Base-by-base conservation (phyloP, 305 asterid genomes). In the Rubia tinctorum region DNA sequence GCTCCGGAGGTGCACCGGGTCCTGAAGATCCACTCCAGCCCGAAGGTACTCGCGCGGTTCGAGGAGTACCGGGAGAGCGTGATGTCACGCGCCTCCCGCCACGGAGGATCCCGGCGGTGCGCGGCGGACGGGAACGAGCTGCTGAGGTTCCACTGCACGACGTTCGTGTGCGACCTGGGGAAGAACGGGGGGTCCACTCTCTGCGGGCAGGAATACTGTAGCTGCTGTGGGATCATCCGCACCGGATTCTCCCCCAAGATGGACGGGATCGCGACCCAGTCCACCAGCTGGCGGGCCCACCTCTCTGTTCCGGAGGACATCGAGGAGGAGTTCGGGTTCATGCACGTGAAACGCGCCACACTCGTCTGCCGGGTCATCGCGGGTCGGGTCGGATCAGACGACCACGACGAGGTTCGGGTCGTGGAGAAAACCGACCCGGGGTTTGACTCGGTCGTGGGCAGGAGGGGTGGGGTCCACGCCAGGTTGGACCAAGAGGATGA, bases 101-200 rank as follows among this genome's bases (percentile, higher is more conserved):
- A 73, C 74, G 49, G 45, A 0, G 23, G 10, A 0, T 18, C 34
- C 13, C 61, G 75, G 69, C 68, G 98, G 72, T 90, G 96, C 83
- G 69, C 82, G 5, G 98, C 97, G 53, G 98, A 92, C 51, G 98
- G 98, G 4, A 92, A 92, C 73, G 97, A 92, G 75, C 80, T 92
- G 60, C 84, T 92, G 39, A 77, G 97, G 75, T 92, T 92, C 42
- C 80, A 90, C 76, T 90, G 97, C 72, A 82, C 90, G 12, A 92
- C 98, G 8, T 88, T 88, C 76, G 47, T 80, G 8, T 92, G 98
- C 73, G 88, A 81, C 27, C 68, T 92, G 64, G 89, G 84, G 62
- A 79, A 82, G 62, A 78, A 80, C 8, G 84, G 84, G 59, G 71
- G 82, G 27, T 81, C 89, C 9, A 59, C 72, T 72, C 15, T 83